Evolutionary conservation across 2,329 filamentous ascomycete genomes (phyloP), one percentile per base, ranked within the genome.

Genomic region (Alternaria sp.): DNA sequence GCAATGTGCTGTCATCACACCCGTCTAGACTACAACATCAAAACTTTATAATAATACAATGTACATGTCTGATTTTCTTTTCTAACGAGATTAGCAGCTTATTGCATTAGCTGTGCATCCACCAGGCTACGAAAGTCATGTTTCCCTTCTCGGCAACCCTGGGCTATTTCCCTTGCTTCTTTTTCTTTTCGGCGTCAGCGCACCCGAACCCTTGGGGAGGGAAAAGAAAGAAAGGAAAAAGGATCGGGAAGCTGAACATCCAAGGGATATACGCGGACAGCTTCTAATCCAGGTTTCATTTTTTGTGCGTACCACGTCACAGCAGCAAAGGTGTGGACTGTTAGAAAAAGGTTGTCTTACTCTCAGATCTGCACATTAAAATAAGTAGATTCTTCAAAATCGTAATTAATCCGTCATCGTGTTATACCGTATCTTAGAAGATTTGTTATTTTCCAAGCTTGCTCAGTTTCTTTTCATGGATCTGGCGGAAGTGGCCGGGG

Each of bases 171-270:
- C n/a, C 21, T 24, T 46, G 2, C 21, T 48, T 48, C 31, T 21
- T 48, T 48, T 48, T 48, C 31, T 8, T 33, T 17, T 34, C 44
- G 44, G 31, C 44, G 21, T 48, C 44, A 8, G 44, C 44, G 29
- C 44, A 36, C n/a, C 44, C 44, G 44, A 48, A 34, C 44, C 23
- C 21, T 48, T 34, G 44, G 31, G 21, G 21, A 34, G 14, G 14
- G 21, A 26, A 36, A 46, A 48, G 5, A 13, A 36, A 34, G 17
- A 14, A 26, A n/a, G n/a, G 29, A 36, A 17, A 14, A 26, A n/a
- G n/a, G 29, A 36, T 11, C 44, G 2, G 5, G 2, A 14, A 6
- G 5, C 10, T 24, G 37, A 6, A 14, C 5, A 6, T 40, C 14
- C 21, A 21, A 24, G 37, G 21, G 24, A 24, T 24, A 4, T 4